Evolutionary conservation across 2,329 filamentous ascomycete genomes (phyloP).

Genomic region (Verticillium dahliae): DNA sequence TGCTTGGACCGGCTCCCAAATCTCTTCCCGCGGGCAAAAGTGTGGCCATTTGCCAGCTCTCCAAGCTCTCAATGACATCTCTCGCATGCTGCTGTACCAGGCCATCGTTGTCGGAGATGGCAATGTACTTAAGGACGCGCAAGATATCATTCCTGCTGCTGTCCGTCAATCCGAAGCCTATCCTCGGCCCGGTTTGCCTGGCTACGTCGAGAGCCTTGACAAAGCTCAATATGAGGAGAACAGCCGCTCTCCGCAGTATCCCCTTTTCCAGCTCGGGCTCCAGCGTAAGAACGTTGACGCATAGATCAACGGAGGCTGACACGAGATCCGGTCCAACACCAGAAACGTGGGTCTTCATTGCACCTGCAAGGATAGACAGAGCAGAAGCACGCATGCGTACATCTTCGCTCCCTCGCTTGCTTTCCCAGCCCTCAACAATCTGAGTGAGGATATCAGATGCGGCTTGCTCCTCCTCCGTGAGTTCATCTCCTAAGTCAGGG

Average conservation of each 20-base stretch:
- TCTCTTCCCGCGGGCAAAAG: slow-evolving; percentile 28
- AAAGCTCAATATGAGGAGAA: slow-evolving; percentile 56
- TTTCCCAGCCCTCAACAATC: slow-evolving; percentile 13
- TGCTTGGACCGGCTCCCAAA: neutral
- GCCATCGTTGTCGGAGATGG: slow-evolving; percentile 59
- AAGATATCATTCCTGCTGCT: slow-evolving; percentile 55
- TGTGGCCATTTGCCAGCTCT: slow-evolving; percentile 51
- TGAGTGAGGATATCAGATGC: slow-evolving; percentile 40
- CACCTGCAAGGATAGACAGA: slow-evolving; percentile 55
- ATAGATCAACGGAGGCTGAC: slow-evolving; percentile 54
- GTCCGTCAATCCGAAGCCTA: slow-evolving; percentile 48
- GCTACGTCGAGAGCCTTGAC: slow-evolving; percentile 52
- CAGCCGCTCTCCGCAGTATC: slow-evolving; percentile 61
- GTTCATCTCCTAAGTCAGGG: slow-evolving; percentile 38
- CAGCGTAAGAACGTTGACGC: slow-evolving; percentile 54
- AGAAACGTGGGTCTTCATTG: slow-evolving; percentile 53
- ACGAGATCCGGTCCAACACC: slow-evolving; percentile 47
- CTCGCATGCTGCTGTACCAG: slow-evolving; percentile 61
- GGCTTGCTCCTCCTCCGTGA: slow-evolving; percentile 33
- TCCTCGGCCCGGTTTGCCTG: slow-evolving; percentile 33
- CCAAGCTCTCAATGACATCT: slow-evolving; percentile 61
- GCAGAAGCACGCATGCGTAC: slow-evolving; percentile 64
- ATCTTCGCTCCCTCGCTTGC: slow-evolving; percentile 13
- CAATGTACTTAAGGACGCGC: slow-evolving; percentile 57
- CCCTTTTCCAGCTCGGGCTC: slow-evolving; percentile 54